Conservation (phyloP, 2,329 filamentous ascomycete species). For the Colletotrichum sp. region DNA sequence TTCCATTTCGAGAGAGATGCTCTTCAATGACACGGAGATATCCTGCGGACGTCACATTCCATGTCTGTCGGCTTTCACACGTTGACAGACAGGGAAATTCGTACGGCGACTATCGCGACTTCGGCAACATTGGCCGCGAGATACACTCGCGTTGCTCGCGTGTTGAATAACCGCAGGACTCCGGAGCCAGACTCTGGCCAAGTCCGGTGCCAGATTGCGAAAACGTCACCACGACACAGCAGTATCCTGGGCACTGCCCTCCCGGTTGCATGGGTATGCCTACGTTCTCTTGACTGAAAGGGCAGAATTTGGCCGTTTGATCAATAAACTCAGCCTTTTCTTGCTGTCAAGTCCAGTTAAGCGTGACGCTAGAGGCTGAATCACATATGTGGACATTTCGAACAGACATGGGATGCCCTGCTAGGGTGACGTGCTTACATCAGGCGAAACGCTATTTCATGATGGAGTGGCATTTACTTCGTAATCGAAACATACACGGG, state of each 20-base stretch:
- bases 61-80: not conserved
- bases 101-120: not conserved
- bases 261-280: not conserved
- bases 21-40: not conserved
- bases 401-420: not conserved
- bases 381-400: not conserved
- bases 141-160: not conserved
- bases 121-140: not conserved
- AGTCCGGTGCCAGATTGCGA: not conserved
- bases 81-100: not conserved
- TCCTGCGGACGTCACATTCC: not conserved
- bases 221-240: not conserved
- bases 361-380: not conserved
- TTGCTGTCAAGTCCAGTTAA: not conserved
- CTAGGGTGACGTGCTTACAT: not conserved
- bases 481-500: not conserved
- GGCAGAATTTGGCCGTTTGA: not conserved
- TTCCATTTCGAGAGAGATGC: not conserved
- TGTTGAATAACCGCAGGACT: not conserved
- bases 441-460: not conserved
- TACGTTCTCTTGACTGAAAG: not conserved
- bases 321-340: not conserved
- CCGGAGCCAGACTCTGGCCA: not conserved
- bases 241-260: not conserved
- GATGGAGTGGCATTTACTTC: not conserved